A percentile compares a stretch with the other conserved stretches of the same genome.
phyloP scores from a whole-genome alignment of 2,329 filamentous ascomycete genomes.

The Beauveria scarabaeidicola region DNA sequence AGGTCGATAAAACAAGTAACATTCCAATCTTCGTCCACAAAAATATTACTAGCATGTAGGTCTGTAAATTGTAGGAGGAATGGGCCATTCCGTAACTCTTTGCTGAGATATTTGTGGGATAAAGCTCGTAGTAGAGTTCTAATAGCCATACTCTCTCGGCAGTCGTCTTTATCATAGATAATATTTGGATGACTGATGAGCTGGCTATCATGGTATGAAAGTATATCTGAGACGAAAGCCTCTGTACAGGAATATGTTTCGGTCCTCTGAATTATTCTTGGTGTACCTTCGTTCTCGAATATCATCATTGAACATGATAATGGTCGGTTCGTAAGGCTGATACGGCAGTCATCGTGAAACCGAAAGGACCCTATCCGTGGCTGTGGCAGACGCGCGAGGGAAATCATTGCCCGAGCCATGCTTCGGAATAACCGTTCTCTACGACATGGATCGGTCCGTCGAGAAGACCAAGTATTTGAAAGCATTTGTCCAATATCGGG shows the following conservation, averaged over 20 bases:
- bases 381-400: no score
- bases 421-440: not conserved
- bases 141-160: not conserved
- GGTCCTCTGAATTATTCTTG: not conserved
- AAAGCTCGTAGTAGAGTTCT: not conserved
- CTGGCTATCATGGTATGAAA: slow-evolving; percentile 17
- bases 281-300: not conserved
- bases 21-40: slow-evolving; percentile 29
- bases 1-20: slow-evolving; percentile 25
- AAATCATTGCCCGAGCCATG: no score
- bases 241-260: slow-evolving; percentile 24
- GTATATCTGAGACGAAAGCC: slow-evolving; percentile 19
- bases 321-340: slow-evolving; percentile 25
- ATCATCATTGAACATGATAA: slow-evolving; percentile 21
- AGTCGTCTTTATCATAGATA: not conserved
- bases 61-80: slow-evolving; percentile 24
- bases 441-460: not conserved
- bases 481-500: no score
- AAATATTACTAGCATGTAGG: slow-evolving; percentile 26
- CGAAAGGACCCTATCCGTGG: slow-evolving; percentile 22
- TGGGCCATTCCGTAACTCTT: slow-evolving; percentile 19
- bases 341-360: slow-evolving; percentile 22
- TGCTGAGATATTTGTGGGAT: slow-evolving; percentile 19
- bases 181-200: slow-evolving; percentile 15
- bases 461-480: no score